phyloP scores from a whole-genome alignment of 768 basidiomycete genomes.

The Lactarius hatsudake region DNA sequence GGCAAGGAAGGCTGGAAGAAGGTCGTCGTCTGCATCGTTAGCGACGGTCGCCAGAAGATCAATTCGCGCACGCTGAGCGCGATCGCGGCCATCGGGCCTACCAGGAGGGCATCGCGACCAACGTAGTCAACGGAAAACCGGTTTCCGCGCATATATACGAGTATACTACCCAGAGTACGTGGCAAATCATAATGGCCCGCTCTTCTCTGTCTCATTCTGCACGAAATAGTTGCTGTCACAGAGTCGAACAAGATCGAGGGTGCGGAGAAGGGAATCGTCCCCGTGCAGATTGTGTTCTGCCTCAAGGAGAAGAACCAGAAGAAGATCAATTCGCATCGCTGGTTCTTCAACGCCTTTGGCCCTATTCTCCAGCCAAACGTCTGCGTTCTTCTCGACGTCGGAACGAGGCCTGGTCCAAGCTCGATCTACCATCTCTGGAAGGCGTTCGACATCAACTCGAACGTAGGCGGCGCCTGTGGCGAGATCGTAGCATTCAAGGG shows the following conservation, averaged over 20 bases:
- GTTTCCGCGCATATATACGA: constrained; percentile 92
- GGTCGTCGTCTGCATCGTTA: constrained; percentile 90
- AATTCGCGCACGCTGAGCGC: constrained; percentile 80
- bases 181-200: background rate
- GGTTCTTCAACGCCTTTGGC: constrained; percentile 93
- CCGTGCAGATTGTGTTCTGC: constrained; percentile 91
- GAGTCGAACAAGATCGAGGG: constrained; percentile 81
- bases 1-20: constrained; percentile 99
- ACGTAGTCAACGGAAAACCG: constrained; percentile 73
- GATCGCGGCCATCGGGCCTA: constrained; percentile 90
- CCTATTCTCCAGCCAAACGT: constrained; percentile 86
- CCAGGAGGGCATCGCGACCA: constrained; percentile 91
- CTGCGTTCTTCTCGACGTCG: constrained; percentile 88
- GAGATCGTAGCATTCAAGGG: constrained; percentile 94
- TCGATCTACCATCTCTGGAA: constrained; percentile 94
- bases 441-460: constrained; percentile 88
- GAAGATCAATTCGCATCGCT: constrained; percentile 92
- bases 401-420: constrained; percentile 81
- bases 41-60: constrained; percentile 83
- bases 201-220: background rate
- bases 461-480: constrained; percentile 92
- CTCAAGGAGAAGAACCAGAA: constrained; percentile 92
- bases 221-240: constrained; percentile 66
- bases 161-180: constrained; percentile 86
- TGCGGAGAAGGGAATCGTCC: constrained; percentile 74